Percentiles rank a stretch among this genome's conserved stretches.
Conservation (phyloP, 2,329 filamentous ascomycete genomes). For the Aureobasidium sp. region DNA sequence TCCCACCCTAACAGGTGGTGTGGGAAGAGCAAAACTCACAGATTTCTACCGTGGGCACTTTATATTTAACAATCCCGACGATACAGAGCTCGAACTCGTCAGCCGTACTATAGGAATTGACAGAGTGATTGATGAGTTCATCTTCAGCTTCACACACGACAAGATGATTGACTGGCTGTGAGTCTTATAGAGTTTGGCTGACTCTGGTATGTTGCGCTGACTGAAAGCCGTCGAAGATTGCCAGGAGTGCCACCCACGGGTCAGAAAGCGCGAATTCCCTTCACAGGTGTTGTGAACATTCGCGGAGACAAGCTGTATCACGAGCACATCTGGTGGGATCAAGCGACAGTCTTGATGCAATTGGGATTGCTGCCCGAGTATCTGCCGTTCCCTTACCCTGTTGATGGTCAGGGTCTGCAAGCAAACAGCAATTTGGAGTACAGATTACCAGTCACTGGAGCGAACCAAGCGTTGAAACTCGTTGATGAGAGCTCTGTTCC, state of each 20-base stretch:
- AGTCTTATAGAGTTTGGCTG: too few species aligned
- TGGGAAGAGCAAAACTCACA: slow-evolving; percentile 35
- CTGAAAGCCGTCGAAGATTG: too few species aligned
- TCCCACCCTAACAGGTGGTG: slow-evolving; percentile 39
- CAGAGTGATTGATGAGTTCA: slow-evolving; percentile 53
- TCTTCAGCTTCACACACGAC: slow-evolving; percentile 54
- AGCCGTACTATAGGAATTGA: slow-evolving; percentile 51
- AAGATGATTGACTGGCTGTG: slow-evolving; percentile 70
- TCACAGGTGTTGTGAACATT: slow-evolving; percentile 50
- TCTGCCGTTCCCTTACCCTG: slow-evolving; percentile 53
- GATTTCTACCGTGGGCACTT: slow-evolving; percentile 53
- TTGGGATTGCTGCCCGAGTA: slow-evolving; percentile 54
- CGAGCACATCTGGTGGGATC: slow-evolving; percentile 56
- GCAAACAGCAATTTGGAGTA: slow-evolving; percentile 48
- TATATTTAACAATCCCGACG: slow-evolving; percentile 46
- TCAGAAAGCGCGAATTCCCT: slow-evolving; percentile 45
- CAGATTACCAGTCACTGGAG: slow-evolving; percentile 52
- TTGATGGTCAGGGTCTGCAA: slow-evolving; percentile 33
- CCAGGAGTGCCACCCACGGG: slow-evolving; percentile 50
- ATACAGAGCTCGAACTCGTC: slow-evolving; percentile 48
- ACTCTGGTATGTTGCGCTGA: too few species aligned
- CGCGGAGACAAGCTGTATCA: slow-evolving; percentile 48
- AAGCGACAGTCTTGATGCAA: slow-evolving; percentile 51
- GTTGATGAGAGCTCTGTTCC: slow-evolving; percentile 41
- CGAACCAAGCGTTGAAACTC: slow-evolving; percentile 47